Base-by-base conservation (phyloP, 2,329 filamentous ascomycete species). In the Mollisia scopiformis region DNA sequence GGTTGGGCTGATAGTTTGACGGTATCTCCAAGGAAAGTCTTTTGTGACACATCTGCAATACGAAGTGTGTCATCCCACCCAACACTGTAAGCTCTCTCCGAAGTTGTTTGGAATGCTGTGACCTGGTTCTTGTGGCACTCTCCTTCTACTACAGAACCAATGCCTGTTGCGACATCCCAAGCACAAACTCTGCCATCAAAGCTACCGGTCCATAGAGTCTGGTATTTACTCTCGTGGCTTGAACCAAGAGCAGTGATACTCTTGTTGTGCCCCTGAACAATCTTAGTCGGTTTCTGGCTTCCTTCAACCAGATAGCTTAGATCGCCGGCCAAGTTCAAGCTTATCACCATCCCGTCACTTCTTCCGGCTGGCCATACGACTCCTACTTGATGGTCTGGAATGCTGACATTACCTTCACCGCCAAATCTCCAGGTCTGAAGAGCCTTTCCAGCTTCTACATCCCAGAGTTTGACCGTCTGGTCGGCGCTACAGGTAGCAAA, bases 11-110 rank as follows among this genome's bases (percentile, higher is more conserved):
- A 81, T 21, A 96, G 83, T 72, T 90, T 88, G 31, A 83, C 77
- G 1, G 86, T 80, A 53, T 83, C 82, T 58, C 90, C 92, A 6
- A 88, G 82, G 74, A 96, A 97, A 0, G 88, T 91, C 70, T 87
- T 89, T 55, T 88, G 86, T 0, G 87, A 83, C 61, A 89, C 83
- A 66, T 96, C 93, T 35, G 96, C 83, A 46, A 85, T 89, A 64
- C 93, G 89, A 35, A 98, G 81, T 1, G 89, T 92, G 75, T 99
- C 95, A 73, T 99, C 95, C 95, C 94, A 99, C 65, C 89, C 93
- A 56, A 94, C 90, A 71, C 89, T 94, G 78, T 91, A 93, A n/a
- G 92, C 85, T 66, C 87, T 84, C 33, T 87, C 84, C 2, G 80
- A 73, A 7, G 80, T 79, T 0, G 86, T 79, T 2, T 88, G 80